phyloP scores from a whole-genome alignment of 2,329 filamentous ascomycete genomes.

The Colletotrichum lentis region DNA sequence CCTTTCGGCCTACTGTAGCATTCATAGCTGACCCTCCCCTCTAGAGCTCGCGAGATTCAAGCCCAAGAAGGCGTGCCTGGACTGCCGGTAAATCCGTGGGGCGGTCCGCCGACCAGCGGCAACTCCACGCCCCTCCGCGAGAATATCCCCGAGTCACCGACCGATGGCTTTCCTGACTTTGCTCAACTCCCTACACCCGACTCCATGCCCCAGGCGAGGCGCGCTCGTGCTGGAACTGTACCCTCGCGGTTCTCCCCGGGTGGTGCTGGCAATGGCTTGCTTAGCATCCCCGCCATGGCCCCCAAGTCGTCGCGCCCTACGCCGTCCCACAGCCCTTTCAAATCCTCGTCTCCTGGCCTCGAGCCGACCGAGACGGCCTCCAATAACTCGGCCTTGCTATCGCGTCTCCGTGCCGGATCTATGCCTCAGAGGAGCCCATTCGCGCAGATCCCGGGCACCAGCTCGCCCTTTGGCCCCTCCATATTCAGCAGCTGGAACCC shows the following conservation, averaged over 20 bases:
- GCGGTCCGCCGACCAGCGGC: slow-evolving; percentile 93
- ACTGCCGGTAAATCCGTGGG: slow-evolving; percentile 79
- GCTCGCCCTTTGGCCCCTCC: slow-evolving; percentile 83
- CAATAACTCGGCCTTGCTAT: slow-evolving; percentile 77
- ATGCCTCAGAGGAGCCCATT: slow-evolving; percentile 89
- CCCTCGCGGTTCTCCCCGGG: slow-evolving; percentile 91
- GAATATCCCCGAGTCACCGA: slow-evolving; percentile 96
- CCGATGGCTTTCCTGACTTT: slow-evolving; percentile 94
- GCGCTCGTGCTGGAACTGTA: slow-evolving; percentile 92
- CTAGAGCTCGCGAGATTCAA: slow-evolving; percentile 94
- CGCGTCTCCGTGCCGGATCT: slow-evolving; percentile 87
- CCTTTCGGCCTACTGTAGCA: background rate
- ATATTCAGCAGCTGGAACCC: slow-evolving; percentile 85
- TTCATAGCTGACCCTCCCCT: slow-evolving; percentile 33
- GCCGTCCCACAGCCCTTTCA: slow-evolving; percentile 87
- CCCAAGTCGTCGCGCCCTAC: slow-evolving; percentile 85
- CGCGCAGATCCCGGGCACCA: slow-evolving; percentile 58
- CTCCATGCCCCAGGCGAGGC: slow-evolving; percentile 72
- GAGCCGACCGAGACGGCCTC: slow-evolving; percentile 56
- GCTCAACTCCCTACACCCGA: slow-evolving; percentile 74
- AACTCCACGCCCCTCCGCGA: slow-evolving; percentile 96
- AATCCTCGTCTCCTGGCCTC: slow-evolving; percentile 68
- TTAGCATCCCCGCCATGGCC: slow-evolving; percentile 64
- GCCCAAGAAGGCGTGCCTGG: slow-evolving; percentile 87
- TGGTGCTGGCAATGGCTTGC: slow-evolving; percentile 67